phyloP scores from a whole-genome alignment of 2,329 filamentous ascomycete genomes.

The Fusarium nelsonii region DNA sequence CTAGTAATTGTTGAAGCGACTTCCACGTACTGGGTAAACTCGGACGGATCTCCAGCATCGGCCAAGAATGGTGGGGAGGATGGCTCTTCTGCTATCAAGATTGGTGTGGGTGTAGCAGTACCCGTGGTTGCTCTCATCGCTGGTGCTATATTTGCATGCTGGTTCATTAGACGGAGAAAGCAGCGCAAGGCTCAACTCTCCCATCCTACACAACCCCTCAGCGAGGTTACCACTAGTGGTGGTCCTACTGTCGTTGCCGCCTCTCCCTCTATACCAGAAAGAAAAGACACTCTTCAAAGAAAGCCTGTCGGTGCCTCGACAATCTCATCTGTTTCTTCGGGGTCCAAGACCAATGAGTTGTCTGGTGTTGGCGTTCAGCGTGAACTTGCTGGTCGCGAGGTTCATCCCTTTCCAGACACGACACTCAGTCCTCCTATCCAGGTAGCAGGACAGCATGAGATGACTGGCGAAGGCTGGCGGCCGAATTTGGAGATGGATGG shows the following conservation, averaged over 20 bases:
- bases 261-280: conserved; percentile 22
- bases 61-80: conserved; percentile 14
- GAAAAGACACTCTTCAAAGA: conserved; percentile 21
- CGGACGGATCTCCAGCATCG: conserved; percentile 39
- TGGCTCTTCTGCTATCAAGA: conserved; percentile 31
- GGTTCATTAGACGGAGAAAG: conserved; percentile 31
- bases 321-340: conserved; percentile 40
- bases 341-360: conserved; percentile 40
- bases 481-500: conserved; percentile 42
- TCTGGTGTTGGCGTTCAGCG: conserved; percentile 27
- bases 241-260: not conserved
- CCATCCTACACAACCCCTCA: conserved; percentile 17
- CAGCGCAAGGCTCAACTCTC: conserved; percentile 10
- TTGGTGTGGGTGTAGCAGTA: conserved; percentile 39
- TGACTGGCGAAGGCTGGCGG: conserved; percentile 35
- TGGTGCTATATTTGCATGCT: conserved; percentile 27
- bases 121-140: conserved; percentile 28
- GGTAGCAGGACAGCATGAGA: conserved; percentile 42
- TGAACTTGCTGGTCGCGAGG: conserved; percentile 35
- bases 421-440: conserved; percentile 35
- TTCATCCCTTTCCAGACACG: conserved; percentile 27
- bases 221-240: conserved; percentile 18
- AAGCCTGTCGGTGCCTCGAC: conserved; percentile 36
- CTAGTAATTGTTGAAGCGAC: conserved; percentile 46
- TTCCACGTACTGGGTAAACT: conserved; percentile 41